Evolutionary conservation across 129 eudicot species (phyloP).

Genomic region (Arctium lappa): DNA sequence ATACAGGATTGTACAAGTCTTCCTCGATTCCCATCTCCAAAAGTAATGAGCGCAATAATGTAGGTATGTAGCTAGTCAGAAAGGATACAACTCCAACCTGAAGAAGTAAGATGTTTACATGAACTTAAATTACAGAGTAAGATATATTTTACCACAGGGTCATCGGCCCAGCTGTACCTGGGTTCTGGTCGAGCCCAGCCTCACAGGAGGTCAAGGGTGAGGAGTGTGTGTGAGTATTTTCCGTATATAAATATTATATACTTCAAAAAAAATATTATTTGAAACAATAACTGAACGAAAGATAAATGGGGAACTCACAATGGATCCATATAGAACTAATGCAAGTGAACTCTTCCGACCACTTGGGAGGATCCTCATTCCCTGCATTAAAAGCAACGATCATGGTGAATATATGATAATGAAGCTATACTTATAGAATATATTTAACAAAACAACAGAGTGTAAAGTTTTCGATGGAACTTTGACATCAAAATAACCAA

Average conservation of each 20-base stretch:
- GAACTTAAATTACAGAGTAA: neutral
- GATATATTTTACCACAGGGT: too few relatives aligned
- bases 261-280: neutral
- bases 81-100: conserved; percentile 89
- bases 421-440: neutral
- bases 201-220: too few relatives aligned
- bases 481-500: neutral
- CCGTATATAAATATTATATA: neutral
- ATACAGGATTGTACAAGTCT: conserved; percentile 93
- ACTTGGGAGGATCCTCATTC: conserved; percentile 94
- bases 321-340: conserved; percentile 63
- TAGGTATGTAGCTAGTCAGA: conserved; percentile 64
- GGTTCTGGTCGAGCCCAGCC: too few relatives aligned
- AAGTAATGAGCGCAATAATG: conserved; percentile 53
- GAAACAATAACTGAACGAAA: conserved; percentile 6
- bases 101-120: conserved; percentile 12
- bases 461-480: neutral
- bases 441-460: neutral
- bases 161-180: too few relatives aligned
- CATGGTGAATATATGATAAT: conserved; percentile 1
- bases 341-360: conserved; percentile 76
- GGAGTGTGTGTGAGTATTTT: neutral
- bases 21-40: conserved; percentile 71
- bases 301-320: conserved; percentile 43
- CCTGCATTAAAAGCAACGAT: conserved; percentile 46